phyloP scores from a whole-genome alignment of 2,329 filamentous ascomycete species.

The Colletotrichum sp. region DNA sequence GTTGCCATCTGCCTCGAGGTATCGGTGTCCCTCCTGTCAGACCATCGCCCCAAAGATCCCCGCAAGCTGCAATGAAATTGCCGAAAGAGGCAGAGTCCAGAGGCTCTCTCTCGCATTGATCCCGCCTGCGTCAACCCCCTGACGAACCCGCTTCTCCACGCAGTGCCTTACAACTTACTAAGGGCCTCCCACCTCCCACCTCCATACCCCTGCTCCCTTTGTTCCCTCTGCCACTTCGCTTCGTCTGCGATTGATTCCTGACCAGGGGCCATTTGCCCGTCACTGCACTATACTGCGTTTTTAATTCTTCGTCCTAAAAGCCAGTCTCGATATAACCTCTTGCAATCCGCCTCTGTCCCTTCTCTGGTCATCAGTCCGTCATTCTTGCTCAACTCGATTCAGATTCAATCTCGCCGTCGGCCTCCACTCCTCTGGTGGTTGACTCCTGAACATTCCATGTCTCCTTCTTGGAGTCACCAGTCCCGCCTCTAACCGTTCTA shows the following conservation, averaged over 20 bases:
- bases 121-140: conserved; percentile 11
- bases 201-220: background rate
- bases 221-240: conserved; percentile 1
- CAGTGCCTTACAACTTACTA: background rate
- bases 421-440: background rate
- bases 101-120: conserved; percentile 14
- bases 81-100: conserved; percentile 5
- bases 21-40: background rate
- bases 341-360: background rate
- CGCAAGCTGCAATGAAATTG: background rate
- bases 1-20: background rate
- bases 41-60: background rate
- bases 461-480: conserved; percentile 28
- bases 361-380: background rate
- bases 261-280: background rate
- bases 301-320: background rate
- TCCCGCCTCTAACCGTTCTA: conserved; percentile 31
- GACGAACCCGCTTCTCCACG: conserved; percentile 7
- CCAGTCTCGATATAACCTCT: background rate
- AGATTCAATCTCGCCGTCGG: background rate
- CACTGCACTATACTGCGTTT: background rate
- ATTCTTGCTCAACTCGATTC: background rate
- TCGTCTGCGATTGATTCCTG: conserved; percentile 10
- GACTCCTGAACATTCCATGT: conserved; percentile 1
- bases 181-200: background rate